Conservation (phyloP, 441 rosid genomes). For the Populus tomentosa region DNA sequence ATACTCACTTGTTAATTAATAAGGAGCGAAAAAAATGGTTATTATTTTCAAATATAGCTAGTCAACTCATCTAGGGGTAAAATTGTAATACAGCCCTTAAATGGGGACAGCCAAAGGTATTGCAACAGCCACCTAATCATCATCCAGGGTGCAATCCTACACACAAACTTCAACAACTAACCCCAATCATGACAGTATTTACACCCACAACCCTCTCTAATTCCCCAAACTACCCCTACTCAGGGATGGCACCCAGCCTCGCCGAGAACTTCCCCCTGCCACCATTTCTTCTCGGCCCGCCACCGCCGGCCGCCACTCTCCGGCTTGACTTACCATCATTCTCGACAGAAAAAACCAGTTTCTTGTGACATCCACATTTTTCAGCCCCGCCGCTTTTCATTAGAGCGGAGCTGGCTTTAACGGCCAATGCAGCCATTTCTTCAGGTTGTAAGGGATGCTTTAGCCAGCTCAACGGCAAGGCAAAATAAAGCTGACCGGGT, state of each 20-base stretch:
- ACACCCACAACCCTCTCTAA: slow-evolving; percentile 26
- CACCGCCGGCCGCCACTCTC: slow-evolving; percentile 12
- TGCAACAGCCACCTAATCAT: slow-evolving; percentile 13
- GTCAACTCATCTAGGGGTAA: slow-evolving; percentile 37
- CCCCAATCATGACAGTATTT: slow-evolving; percentile 32
- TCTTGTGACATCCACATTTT: slow-evolving; percentile 40
- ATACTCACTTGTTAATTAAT: background rate
- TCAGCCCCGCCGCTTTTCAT: slow-evolving; percentile 37
- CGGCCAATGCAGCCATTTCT: slow-evolving; percentile 94
- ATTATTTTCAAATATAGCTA: slow-evolving; percentile 25
- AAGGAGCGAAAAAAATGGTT: background rate
- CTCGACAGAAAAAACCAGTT: slow-evolving; percentile 26
- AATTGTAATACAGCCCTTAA: slow-evolving; percentile 37
- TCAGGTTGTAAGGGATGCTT: slow-evolving; percentile 55
- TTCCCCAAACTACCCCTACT: slow-evolving; percentile 38
- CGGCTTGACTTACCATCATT: slow-evolving; percentile 9
- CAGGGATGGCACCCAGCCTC: slow-evolving; percentile 63
- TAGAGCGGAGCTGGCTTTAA: slow-evolving; percentile 80
- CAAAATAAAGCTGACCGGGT: slow-evolving; percentile 75
- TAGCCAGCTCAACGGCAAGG: slow-evolving; percentile 57
- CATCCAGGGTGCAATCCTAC: slow-evolving; percentile 1
- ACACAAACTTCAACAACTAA: background rate
- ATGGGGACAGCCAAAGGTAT: slow-evolving; percentile 15
- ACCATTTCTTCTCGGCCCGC: slow-evolving; percentile 29
- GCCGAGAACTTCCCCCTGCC: slow-evolving; percentile 45